Percentiles rank a stretch among this genome's conserved stretches.
phyloP scores from a whole-genome alignment of 1,284 basidiomycete genomes.

The Flammula alnicola region DNA sequence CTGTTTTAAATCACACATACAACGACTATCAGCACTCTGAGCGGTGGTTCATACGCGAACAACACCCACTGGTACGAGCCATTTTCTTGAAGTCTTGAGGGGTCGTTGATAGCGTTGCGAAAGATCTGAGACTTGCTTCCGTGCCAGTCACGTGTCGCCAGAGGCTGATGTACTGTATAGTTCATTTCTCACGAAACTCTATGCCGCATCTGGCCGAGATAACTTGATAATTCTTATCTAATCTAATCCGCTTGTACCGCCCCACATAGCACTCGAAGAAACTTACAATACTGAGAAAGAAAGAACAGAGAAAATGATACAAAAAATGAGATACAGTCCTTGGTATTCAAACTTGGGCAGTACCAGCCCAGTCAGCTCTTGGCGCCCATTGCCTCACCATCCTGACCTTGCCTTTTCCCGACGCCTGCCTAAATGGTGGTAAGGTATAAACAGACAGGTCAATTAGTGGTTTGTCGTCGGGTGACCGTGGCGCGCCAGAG shows the following conservation, averaged over 20 bases:
- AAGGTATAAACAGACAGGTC: conserved; percentile 21
- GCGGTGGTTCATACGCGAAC: conserved; percentile 6
- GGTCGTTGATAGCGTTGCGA: conserved; percentile 41
- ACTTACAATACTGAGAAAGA: conserved; percentile 17
- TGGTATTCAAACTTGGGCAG: conserved; percentile 36
- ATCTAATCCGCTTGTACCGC: conserved; percentile 25
- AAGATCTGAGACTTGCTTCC: conserved; percentile 16
- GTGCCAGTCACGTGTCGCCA: conserved; percentile 35
- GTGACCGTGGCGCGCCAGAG: conserved; percentile 37
- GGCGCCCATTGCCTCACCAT: conserved; percentile 52
- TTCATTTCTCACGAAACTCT: conserved; percentile 30
- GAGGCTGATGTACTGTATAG: conserved; percentile 44
- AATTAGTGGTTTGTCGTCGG: conserved; percentile 34
- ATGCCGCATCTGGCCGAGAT: conserved; percentile 21
- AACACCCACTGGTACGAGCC: conserved; percentile 70
- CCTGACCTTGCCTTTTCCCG: conserved; percentile 42
- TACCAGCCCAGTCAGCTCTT: conserved; percentile 40
- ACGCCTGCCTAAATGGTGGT: conserved; percentile 14
- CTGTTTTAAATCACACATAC: conserved; percentile 48
- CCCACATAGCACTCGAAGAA: conserved; percentile 9
- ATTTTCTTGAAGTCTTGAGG: conserved; percentile 69
- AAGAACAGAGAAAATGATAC: conserved; percentile 23
- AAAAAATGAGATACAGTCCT: conserved; percentile 23
- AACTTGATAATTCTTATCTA: conserved; percentile 26
- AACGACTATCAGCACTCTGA: conserved; percentile 19